These are phyloP conservation scores for Primulina tabacum DNA, from an alignment of 257 asterid genomes.

Conservation along the genomic window DNA sequence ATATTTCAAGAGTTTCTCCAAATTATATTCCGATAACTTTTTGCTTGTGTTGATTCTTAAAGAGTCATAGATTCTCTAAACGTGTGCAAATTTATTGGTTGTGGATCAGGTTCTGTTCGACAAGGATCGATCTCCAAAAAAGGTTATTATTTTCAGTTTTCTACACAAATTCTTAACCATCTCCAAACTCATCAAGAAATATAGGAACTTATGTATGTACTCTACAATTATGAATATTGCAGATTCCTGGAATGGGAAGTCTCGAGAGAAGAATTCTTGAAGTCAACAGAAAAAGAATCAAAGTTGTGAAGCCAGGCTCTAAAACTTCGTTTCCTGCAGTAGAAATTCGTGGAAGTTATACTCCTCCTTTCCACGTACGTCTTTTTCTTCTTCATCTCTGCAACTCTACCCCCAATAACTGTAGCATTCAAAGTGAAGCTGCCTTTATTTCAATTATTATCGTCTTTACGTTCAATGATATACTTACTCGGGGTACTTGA, in stretches of 20 bases:
- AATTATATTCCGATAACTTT: not conserved
- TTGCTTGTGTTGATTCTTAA: slow-evolving; percentile 5
- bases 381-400: not conserved
- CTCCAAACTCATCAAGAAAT: slow-evolving; percentile 15
- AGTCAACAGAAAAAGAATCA: slow-evolving; percentile 76
- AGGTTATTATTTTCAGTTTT: slow-evolving; percentile 42
- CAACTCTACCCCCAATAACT: not conserved
- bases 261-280: slow-evolving; percentile 87
- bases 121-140: slow-evolving; percentile 81
- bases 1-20: not conserved
- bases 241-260: slow-evolving; percentile 79
- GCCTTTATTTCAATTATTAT: not conserved
- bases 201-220: slow-evolving; percentile 1
- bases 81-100: slow-evolving; percentile 13
- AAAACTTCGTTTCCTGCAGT: slow-evolving; percentile 88
- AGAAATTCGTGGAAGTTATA: slow-evolving; percentile 84
- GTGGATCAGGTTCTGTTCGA: slow-evolving; percentile 70
- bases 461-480: not conserved
- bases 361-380: slow-evolving; percentile 95
- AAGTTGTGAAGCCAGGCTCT: slow-evolving; percentile 94
- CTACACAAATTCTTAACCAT: slow-evolving; percentile 3
- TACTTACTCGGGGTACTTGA: not conserved
- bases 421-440: not conserved
- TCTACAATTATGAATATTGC: slow-evolving; percentile 23
- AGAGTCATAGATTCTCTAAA: slow-evolving; percentile 11